phyloP scores from a whole-genome alignment of 176 grass and related monocot species.

The Zizania latifolia region DNA sequence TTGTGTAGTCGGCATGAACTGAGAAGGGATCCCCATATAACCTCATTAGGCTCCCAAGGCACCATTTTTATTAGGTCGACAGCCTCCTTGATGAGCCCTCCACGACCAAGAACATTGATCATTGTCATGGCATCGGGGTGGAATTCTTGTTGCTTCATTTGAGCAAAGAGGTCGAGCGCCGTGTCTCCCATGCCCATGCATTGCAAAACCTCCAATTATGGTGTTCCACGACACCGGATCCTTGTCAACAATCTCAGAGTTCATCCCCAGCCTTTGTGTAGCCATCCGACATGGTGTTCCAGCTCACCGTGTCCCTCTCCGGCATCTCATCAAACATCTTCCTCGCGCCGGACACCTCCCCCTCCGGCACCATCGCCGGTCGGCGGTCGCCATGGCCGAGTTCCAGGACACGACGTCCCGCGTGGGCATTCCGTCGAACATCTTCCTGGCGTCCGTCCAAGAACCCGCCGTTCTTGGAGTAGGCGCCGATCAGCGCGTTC shows the following conservation, averaged over 20 bases:
- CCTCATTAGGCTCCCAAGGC: slow-evolving; percentile 58
- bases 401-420: slow-evolving; percentile 64
- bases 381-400: slow-evolving; percentile 41
- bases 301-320: slow-evolving; percentile 59
- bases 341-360: slow-evolving; percentile 32
- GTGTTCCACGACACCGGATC: slow-evolving; percentile 77
- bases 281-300: slow-evolving; percentile 67
- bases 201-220: slow-evolving; percentile 69
- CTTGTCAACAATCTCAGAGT: slow-evolving; percentile 45
- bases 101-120: slow-evolving; percentile 64
- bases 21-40: slow-evolving; percentile 69
- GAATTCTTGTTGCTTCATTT: slow-evolving; percentile 60
- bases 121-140: slow-evolving; percentile 55
- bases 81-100: slow-evolving; percentile 55
- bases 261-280: slow-evolving; percentile 49
- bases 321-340: slow-evolving; percentile 66
- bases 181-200: slow-evolving; percentile 66
- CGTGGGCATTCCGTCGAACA: slow-evolving; percentile 44
- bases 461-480: slow-evolving; percentile 43
- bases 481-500: slow-evolving; percentile 62
- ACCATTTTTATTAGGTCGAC: slow-evolving; percentile 48
- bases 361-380: slow-evolving; percentile 36
- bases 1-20: slow-evolving; percentile 72
- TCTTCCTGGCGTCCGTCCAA: slow-evolving; percentile 25
- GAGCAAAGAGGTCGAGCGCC: slow-evolving; percentile 49